Evolutionary conservation across 306 rosid genomes (phyloP).

Genomic region (Malus fusca): DNA sequence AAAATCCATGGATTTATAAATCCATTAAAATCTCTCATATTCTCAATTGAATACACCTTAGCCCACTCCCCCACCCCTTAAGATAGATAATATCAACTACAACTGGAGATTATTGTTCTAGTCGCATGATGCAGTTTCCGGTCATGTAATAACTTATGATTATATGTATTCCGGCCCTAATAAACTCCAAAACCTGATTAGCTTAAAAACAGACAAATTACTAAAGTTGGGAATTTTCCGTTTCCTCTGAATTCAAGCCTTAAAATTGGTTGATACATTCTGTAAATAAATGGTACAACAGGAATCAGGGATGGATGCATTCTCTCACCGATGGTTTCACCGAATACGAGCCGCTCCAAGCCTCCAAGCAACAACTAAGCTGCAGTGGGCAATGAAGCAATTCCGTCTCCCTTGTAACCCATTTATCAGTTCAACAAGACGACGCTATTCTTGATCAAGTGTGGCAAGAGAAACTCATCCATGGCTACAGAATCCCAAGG

Average conservation of each 20-base stretch:
- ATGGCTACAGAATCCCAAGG: background rate
- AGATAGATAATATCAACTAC: too few relatives aligned
- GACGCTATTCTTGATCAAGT: background rate
- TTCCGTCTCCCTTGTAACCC: background rate
- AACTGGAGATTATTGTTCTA: too few relatives aligned
- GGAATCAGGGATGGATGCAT: background rate
- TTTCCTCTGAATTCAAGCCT: background rate
- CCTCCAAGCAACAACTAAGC: background rate
- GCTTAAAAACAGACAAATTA: too few relatives aligned
- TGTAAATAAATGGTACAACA: background rate
- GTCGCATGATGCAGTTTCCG: too few relatives aligned
- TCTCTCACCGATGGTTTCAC: background rate
- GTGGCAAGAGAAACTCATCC: background rate
- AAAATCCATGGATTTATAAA: too few relatives aligned
- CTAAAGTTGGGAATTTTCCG: too few relatives aligned
- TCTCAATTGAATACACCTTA: too few relatives aligned
- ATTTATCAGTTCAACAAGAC: background rate
- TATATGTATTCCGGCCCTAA: too few relatives aligned
- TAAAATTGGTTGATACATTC: background rate
- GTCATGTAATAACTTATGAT: too few relatives aligned
- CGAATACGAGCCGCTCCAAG: background rate
- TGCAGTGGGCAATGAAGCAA: background rate
- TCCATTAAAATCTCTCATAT: too few relatives aligned
- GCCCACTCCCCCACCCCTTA: rapidly evolving
- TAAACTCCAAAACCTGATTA: too few relatives aligned